These are phyloP conservation scores for Fusarium sp. DNA, from an alignment of 2,329 filamentous ascomycete species.

Conservation along the genomic window DNA sequence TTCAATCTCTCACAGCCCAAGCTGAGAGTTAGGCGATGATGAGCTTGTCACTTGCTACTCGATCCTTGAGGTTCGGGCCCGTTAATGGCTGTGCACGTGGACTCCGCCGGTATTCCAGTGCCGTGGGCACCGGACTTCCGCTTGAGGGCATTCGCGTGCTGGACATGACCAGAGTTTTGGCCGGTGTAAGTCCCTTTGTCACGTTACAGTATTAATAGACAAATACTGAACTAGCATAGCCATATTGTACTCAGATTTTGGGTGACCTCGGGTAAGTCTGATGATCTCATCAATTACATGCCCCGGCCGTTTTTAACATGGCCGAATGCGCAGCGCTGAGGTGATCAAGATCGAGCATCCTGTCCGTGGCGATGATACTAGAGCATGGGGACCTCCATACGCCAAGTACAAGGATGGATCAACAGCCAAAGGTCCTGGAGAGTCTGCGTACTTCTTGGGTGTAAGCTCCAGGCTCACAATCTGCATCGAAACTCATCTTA, in stretches of 20 bases:
- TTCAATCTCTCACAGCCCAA: not conserved
- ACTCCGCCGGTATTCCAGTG: constrained; percentile 51
- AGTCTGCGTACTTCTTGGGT: constrained; percentile 93
- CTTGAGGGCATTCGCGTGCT: constrained; percentile 89
- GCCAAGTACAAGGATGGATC: constrained; percentile 78
- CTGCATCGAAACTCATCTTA: constrained; percentile 30
- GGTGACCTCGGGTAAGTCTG: constrained; percentile 88
- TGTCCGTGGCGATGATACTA: constrained; percentile 88
- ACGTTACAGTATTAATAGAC: not conserved
- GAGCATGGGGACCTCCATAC: constrained; percentile 97
- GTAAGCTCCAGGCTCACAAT: constrained; percentile 62
- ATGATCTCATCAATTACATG: constrained; percentile 10
- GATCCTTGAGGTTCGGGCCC: constrained; percentile 38
- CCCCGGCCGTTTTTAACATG: constrained; percentile 28
- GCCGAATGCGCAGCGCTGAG: constrained; percentile 75
- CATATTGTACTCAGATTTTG: constrained; percentile 96
- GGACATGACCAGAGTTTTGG: constrained; percentile 96
- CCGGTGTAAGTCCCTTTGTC: constrained; percentile 75
- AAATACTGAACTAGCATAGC: constrained; percentile 65
- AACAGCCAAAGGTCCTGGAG: constrained; percentile 77
- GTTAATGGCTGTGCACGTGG: constrained; percentile 36
- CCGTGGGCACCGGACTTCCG: constrained; percentile 63
- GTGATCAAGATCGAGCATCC: constrained; percentile 99
- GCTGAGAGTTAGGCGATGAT: constrained; percentile 21
- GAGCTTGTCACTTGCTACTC: constrained; percentile 36